Percentiles rank a stretch among this genome's conserved stretches.
phyloP scores from a whole-genome alignment of 441 rosid genomes.

The Dalechampia spathulata region DNA sequence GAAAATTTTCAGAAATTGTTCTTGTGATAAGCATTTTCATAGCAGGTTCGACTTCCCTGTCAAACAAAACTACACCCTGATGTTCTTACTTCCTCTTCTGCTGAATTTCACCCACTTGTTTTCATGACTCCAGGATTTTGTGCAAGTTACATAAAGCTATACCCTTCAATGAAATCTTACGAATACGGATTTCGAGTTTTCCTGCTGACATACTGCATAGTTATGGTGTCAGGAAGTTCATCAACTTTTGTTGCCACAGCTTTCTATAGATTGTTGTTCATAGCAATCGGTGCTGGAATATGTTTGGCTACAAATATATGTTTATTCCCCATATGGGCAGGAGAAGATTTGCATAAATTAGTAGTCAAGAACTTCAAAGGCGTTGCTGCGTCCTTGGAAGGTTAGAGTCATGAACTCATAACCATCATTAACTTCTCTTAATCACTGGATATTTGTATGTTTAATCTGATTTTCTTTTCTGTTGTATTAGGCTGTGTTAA shows the following conservation, averaged over 20 bases:
- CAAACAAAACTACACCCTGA: background rate
- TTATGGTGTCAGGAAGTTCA: conserved; percentile 40
- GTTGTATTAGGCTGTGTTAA: conserved; percentile 34
- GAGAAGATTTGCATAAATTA: conserved; percentile 48
- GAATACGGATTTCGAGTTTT: conserved; percentile 57
- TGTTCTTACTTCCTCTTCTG: background rate
- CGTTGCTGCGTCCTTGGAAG: conserved; percentile 52
- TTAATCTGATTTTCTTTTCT: background rate
- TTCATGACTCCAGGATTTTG: conserved; percentile 30
- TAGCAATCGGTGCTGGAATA: conserved; percentile 39
- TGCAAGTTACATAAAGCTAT: conserved; percentile 38
- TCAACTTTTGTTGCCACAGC: conserved; percentile 30
- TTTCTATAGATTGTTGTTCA: conserved; percentile 32
- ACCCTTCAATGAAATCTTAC: conserved; percentile 46
- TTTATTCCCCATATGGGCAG: conserved; percentile 52
- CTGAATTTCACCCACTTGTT: background rate
- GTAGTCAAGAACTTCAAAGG: conserved; percentile 47
- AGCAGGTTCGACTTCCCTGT: conserved; percentile 58
- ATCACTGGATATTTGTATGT: too few species aligned
- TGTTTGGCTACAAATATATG: conserved; percentile 32
- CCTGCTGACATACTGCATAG: conserved; percentile 48
- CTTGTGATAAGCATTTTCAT: conserved; percentile 61
- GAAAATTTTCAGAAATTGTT: conserved; percentile 46
- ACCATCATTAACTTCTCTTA: too few species aligned
- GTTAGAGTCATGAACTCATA: conserved; percentile 11